A percentile compares a stretch with the other conserved stretches of the same genome.
phyloP scores from a whole-genome alignment of 2,329 filamentous ascomycete species.

The Zasmidium cellare region DNA sequence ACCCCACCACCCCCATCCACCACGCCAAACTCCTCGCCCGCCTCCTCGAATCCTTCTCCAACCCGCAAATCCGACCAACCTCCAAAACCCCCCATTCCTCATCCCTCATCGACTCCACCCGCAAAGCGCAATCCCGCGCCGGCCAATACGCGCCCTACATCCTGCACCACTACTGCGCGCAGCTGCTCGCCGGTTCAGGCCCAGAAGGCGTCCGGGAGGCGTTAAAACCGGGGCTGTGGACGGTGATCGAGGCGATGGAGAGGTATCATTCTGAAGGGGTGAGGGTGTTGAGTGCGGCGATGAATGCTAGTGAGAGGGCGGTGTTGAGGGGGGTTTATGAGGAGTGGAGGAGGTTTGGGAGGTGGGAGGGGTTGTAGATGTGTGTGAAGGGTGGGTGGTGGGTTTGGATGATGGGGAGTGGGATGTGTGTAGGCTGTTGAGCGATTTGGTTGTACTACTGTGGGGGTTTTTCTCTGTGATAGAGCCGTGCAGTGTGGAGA shows the following conservation, averaged over 20 bases:
- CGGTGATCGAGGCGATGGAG: constrained; percentile 54
- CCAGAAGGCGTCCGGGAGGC: constrained; percentile 53
- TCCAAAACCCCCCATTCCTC: too few relatives aligned
- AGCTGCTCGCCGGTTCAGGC: constrained; percentile 52
- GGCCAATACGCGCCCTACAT: constrained; percentile 60
- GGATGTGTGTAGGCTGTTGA: too few relatives aligned
- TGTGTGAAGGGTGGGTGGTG: neutral
- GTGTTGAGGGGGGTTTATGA: constrained; percentile 56
- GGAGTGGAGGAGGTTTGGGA: constrained; percentile 45
- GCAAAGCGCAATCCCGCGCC: constrained; percentile 58
- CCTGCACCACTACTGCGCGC: constrained; percentile 57
- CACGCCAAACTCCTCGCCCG: constrained; percentile 55
- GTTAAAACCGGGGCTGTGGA: constrained; percentile 53
- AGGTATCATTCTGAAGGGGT: constrained; percentile 46
- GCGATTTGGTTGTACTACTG: too few relatives aligned
- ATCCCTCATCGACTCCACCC: constrained; percentile 59
- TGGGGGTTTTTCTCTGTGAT: too few relatives aligned
- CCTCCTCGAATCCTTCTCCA: constrained; percentile 60
- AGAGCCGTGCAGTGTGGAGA: too few relatives aligned
- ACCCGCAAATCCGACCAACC: constrained; percentile 51
- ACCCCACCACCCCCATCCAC: constrained; percentile 49
- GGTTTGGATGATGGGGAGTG: too few relatives aligned
- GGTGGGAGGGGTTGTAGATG: constrained; percentile 29
- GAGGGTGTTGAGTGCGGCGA: constrained; percentile 51
- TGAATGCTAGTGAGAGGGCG: constrained; percentile 53